Base-by-base conservation (phyloP, 345 rosid genomes). In the Theobroma cacao region DNA sequence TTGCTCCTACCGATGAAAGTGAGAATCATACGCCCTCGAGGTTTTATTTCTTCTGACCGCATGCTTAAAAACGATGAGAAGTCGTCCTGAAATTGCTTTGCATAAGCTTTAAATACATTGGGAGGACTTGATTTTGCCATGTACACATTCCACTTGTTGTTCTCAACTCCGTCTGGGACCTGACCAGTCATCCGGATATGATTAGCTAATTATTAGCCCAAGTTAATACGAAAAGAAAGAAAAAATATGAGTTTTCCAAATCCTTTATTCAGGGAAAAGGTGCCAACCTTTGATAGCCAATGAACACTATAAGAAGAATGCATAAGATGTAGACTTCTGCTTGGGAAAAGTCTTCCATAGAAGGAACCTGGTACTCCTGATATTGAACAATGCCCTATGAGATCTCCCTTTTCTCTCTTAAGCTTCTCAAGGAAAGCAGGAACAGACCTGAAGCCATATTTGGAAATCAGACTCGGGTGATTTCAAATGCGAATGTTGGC, bases 321-420 rank as follows among this genome's bases (percentile, higher is more conserved):
- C 1, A 78, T 36, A 63, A 85, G 81, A 75, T 88, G 88, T 10
- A 84, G 77, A 34, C 75, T 77, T 1, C 66, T 74, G 7, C 63
- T 40, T 31, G 87, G 82, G 20, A 90, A 86, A 36, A 91, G 91
- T 73, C 87, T 90, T 2, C 77, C 79, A n/a, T 88, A 86, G 62
- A 90, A 88, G n/a, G 85, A 84, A 41, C 92, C 90, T 0, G 92
- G 87, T 22, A 85, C 76, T 33, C 85, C 89, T 64, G 82, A 68
- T 38, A 89, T 47, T n/a, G 77, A 84, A 79, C 79, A 82, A 0
- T 72, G 69, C 36, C 73, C 71, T 22, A 40, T 14, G 12, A 8
- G 12, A 17, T 26, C 38, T 1, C 75, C 72, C 13, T 41, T 56
- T 8, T 33, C 70, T 48, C 67, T 34, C 24, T 45, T 63, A 3